phyloP scores from a whole-genome alignment of 208 protist species.

The Wallacemonas sp. region DNA sequence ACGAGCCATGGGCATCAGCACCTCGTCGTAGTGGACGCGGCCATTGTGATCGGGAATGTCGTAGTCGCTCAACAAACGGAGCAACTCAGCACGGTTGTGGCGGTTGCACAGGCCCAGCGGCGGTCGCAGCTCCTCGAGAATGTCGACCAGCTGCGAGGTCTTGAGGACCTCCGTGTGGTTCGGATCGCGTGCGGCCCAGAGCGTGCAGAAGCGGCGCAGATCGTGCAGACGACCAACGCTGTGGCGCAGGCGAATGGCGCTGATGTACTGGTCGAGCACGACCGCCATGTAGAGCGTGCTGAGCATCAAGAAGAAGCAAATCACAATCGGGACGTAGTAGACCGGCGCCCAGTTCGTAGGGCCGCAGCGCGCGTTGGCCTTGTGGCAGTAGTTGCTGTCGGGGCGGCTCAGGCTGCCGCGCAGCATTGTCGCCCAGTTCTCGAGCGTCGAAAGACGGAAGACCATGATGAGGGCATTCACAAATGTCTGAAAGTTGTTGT shows the following conservation, averaged over 20 bases:
- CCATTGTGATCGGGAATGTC: conserved; percentile 84
- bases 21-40: conserved; percentile 86
- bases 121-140: conserved; percentile 81
- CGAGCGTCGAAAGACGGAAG: conserved; percentile 85
- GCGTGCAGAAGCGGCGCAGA: conserved; percentile 68
- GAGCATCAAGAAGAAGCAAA: conserved; percentile 80
- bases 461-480: conserved; percentile 87
- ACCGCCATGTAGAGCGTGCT: conserved; percentile 84
- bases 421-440: conserved; percentile 88
- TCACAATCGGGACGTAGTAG: conserved; percentile 84
- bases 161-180: conserved; percentile 75
- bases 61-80: conserved; percentile 85
- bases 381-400: conserved; percentile 44
- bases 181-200: conserved; percentile 78
- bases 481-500: conserved; percentile 90
- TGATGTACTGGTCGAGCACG: conserved; percentile 82
- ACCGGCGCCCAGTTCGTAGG: conserved; percentile 79
- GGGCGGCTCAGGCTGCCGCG: conserved; percentile 61
- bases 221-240: conserved; percentile 75
- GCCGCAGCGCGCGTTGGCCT: conserved; percentile 54
- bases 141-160: conserved; percentile 50
- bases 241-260: conserved; percentile 67
- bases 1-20: conserved; percentile 79
- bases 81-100: conserved; percentile 75
- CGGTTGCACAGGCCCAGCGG: conserved; percentile 80